Conservation (phyloP, 2,329 filamentous ascomycete species). For the Aspergillus pseudotamarii region DNA sequence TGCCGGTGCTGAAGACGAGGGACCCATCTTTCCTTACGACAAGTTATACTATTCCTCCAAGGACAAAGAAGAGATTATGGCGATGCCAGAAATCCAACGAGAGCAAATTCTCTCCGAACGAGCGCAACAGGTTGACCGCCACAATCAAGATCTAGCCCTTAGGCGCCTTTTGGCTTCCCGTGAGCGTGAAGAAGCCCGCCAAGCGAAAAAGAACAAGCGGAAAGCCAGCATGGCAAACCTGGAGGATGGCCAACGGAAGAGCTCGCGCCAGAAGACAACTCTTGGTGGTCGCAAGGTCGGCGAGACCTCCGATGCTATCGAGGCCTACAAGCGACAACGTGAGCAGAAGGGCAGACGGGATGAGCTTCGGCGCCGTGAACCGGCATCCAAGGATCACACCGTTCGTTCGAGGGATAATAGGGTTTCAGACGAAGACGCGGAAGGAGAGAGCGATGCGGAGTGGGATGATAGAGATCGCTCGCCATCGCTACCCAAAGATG, state of each 20-base stretch:
- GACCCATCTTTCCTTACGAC: slow-evolving; percentile 76
- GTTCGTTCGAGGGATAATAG: slow-evolving; percentile 65
- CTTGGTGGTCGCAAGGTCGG: slow-evolving; percentile 67
- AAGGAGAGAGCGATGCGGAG: slow-evolving; percentile 78
- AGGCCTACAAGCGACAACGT: slow-evolving; percentile 65
- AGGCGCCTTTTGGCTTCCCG: slow-evolving; percentile 73
- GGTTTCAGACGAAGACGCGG: slow-evolving; percentile 63
- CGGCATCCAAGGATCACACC: slow-evolving; percentile 54
- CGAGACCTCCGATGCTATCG: slow-evolving; percentile 72
- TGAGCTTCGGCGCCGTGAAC: slow-evolving; percentile 49
- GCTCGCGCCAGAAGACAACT: slow-evolving; percentile 70
- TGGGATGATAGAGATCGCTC: slow-evolving; percentile 64
- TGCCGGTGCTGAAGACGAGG: slow-evolving; percentile 44
- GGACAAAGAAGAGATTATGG: slow-evolving; percentile 79
- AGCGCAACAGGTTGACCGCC: slow-evolving; percentile 77
- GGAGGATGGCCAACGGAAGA: slow-evolving; percentile 76
- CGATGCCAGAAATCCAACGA: slow-evolving; percentile 84
- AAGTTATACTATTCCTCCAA: slow-evolving; percentile 76
- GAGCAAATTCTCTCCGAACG: slow-evolving; percentile 90
- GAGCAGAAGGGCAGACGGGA: slow-evolving; percentile 59
- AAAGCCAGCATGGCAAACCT: slow-evolving; percentile 78
- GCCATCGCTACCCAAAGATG: slow-evolving; percentile 61
- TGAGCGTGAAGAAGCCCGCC: slow-evolving; percentile 61
- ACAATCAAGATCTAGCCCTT: slow-evolving; percentile 79
- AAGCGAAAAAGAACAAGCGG: slow-evolving; percentile 62